A percentile compares a stretch with the other conserved stretches of the same genome.
These are phyloP conservation scores for Cadophora luteo-olivacea DNA, from an alignment of 2,329 filamentous ascomycete species.

Conservation along the genomic window DNA sequence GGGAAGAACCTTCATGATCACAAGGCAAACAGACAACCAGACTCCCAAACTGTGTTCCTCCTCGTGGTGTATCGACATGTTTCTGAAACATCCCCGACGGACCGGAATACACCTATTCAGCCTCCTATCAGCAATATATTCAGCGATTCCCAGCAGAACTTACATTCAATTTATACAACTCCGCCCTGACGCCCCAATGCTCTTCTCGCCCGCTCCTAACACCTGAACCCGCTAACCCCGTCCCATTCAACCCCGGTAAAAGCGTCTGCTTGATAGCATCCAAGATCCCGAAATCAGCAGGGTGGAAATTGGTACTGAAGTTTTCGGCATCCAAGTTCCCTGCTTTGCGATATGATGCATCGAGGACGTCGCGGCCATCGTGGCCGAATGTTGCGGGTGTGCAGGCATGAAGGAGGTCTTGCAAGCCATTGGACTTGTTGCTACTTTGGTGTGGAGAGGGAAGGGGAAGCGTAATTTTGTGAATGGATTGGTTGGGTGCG, in stretches of 20 bases:
- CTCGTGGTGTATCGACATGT: slow-evolving; percentile 61
- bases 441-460: slow-evolving; percentile 11
- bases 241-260: slow-evolving; percentile 10
- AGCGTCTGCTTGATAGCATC: slow-evolving; percentile 56
- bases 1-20: slow-evolving; percentile 34
- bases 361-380: slow-evolving; percentile 53
- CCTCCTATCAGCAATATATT: background rate
- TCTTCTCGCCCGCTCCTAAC: slow-evolving; percentile 26
- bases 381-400: slow-evolving; percentile 57
- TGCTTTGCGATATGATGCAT: slow-evolving; percentile 59
- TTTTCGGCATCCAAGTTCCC: slow-evolving; percentile 55
- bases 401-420: slow-evolving; percentile 44
- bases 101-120: slow-evolving; percentile 54
- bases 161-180: slow-evolving; percentile 65
- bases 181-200: slow-evolving; percentile 51
- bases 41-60: slow-evolving; percentile 55
- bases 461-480: slow-evolving; percentile 7
- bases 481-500: background rate
- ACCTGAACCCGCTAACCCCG: background rate
- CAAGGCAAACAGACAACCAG: slow-evolving; percentile 57
- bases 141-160: slow-evolving; percentile 14
- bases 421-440: background rate
- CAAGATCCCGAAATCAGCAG: slow-evolving; percentile 58
- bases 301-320: slow-evolving; percentile 59
- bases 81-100: slow-evolving; percentile 57